Percentiles rank a stretch among this genome's conserved stretches.
These are phyloP conservation scores for Pythium volutum DNA, from an alignment of 352 stramenopile species.

Conservation along the genomic window DNA sequence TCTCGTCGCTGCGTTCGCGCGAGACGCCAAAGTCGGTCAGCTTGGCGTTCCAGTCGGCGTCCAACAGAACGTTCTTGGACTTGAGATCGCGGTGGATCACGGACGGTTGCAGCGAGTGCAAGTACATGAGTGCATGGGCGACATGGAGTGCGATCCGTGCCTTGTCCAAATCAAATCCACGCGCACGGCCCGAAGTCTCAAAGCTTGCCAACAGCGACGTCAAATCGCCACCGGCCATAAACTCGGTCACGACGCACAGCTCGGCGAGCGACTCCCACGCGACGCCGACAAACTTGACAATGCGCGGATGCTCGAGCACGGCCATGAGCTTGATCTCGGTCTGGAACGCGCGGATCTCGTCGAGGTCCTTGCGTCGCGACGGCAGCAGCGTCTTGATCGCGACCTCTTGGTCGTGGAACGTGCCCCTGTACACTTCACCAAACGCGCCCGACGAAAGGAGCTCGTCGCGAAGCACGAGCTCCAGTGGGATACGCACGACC, in stretches of 20 bases:
- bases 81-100: constrained; percentile 39
- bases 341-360: constrained; percentile 21
- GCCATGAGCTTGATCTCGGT: constrained; percentile 29
- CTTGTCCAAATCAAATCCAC: constrained; percentile 42
- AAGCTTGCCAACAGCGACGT: constrained; percentile 14
- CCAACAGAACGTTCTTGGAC: constrained; percentile 29
- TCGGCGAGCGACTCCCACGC: constrained; percentile 49
- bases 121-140: constrained; percentile 41
- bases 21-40: constrained; percentile 53
- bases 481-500: constrained; percentile 38
- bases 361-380: constrained; percentile 10
- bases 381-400: constrained; percentile 54
- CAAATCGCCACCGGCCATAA: constrained; percentile 30
- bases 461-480: constrained; percentile 33
- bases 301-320: constrained; percentile 31
- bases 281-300: constrained; percentile 49
- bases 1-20: constrained; percentile 14
- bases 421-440: constrained; percentile 51
- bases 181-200: constrained; percentile 4
- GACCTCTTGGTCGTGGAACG: constrained; percentile 32
- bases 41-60: constrained; percentile 39
- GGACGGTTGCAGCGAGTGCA: constrained; percentile 38
- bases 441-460: constrained; percentile 51
- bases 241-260: constrained; percentile 36
- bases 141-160: constrained; percentile 44